Percentiles rank a stretch among this genome's conserved stretches.
These are phyloP conservation scores for Boletus reticuloceps DNA, from an alignment of 768 basidiomycete species.

Conservation along the genomic window DNA sequence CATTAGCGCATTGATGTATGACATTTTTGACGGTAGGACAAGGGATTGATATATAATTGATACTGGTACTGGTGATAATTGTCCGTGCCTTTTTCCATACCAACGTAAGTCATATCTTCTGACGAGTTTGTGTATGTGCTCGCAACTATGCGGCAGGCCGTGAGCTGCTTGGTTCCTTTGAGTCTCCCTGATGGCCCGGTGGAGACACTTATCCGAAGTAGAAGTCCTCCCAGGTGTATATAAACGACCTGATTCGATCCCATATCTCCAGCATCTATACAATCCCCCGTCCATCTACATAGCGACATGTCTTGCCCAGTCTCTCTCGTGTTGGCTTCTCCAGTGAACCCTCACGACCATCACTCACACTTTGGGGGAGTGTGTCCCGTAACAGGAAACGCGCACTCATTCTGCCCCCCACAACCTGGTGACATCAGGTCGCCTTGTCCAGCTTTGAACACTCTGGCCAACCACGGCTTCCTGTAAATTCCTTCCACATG, in stretches of 20 bases:
- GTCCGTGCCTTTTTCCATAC: too few relatives aligned
- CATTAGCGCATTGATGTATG: too few relatives aligned
- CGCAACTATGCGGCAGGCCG: background rate
- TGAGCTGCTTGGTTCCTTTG: background rate
- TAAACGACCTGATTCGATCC: conserved; percentile 4
- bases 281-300: background rate
- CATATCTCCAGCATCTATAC: background rate
- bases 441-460: conserved; percentile 72
- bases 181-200: background rate
- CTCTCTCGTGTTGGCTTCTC: conserved; percentile 4
- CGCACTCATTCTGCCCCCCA: conserved; percentile 43
- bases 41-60: too few relatives aligned
- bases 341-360: conserved; percentile 4
- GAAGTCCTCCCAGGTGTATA: conserved; percentile 7
- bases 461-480: conserved; percentile 74
- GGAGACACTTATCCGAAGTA: background rate
- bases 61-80: too few relatives aligned
- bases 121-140: background rate
- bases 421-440: conserved; percentile 54
- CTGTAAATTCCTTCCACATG: conserved; percentile 45
- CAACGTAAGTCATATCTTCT: conserved; percentile 12
- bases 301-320: conserved; percentile 16
- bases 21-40: too few relatives aligned
- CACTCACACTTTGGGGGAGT: conserved; percentile 18
- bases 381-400: conserved; percentile 44